These are phyloP conservation scores for Cadophora luteo-olivacea DNA, from an alignment of 2,329 filamentous ascomycete species.

Conservation along the genomic window DNA sequence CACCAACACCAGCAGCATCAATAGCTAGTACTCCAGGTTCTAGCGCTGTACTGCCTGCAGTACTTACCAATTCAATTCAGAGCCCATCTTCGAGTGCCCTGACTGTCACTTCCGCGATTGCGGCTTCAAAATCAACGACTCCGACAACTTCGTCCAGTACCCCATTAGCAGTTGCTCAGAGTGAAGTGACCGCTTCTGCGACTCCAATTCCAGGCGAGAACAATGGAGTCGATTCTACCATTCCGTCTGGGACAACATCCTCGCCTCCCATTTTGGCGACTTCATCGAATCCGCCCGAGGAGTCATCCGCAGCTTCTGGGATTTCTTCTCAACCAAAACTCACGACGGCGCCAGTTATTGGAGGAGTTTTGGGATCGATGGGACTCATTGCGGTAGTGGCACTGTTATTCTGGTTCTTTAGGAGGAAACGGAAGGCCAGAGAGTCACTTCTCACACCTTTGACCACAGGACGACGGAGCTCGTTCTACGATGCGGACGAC, in stretches of 20 bases:
- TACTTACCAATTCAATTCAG: constrained; percentile 23
- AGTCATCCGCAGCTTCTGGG: constrained; percentile 32
- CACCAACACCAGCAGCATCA: constrained; percentile 31
- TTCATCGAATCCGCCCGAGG: constrained; percentile 18
- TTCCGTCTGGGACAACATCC: constrained; percentile 31
- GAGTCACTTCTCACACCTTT: constrained; percentile 40
- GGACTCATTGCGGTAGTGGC: constrained; percentile 39
- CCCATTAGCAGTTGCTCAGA: constrained; percentile 37
- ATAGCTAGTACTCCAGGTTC: constrained; percentile 20
- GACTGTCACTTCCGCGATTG: constrained; percentile 25
- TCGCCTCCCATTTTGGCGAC: constrained; percentile 28
- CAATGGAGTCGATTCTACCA: constrained; percentile 22
- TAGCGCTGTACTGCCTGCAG: constrained; percentile 18
- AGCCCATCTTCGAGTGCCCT: constrained; percentile 11
- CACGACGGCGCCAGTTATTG: constrained; percentile 38
- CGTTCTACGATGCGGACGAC: constrained; percentile 40
- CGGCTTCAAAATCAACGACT: constrained; percentile 38
- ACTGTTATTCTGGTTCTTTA: constrained; percentile 40
- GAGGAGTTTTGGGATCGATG: constrained; percentile 41
- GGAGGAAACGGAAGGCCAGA: constrained; percentile 34
- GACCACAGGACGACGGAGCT: constrained; percentile 30
- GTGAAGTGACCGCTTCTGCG: constrained; percentile 33
- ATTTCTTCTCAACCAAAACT: constrained; percentile 33
- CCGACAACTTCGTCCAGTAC: constrained; percentile 38
- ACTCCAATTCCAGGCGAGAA: constrained; percentile 25